Percentiles rank a stretch among this genome's conserved stretches.
Evolutionary conservation across 2,329 filamentous ascomycete genomes (phyloP).

Genomic region (Bipolaris victoriae): DNA sequence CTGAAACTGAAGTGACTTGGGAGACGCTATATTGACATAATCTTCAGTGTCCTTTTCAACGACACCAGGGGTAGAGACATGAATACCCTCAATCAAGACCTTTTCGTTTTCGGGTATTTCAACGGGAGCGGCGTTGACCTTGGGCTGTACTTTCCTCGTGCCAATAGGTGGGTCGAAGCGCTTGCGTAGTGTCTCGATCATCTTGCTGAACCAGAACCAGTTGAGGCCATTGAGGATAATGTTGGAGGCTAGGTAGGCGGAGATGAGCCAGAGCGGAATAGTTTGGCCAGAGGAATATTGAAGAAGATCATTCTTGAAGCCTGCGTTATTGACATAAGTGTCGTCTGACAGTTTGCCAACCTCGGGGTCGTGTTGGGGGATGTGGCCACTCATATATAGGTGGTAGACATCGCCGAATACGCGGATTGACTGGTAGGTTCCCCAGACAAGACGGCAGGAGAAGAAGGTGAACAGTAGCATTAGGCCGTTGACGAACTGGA

Average conservation of each 20-base stretch:
- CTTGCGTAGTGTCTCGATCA: slow-evolving; percentile 80
- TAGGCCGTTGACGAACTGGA: slow-evolving; percentile 80
- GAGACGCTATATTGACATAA: slow-evolving; percentile 22
- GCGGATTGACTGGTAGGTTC: slow-evolving; percentile 70
- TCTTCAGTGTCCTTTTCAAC: slow-evolving; percentile 26
- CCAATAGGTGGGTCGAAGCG: slow-evolving; percentile 68
- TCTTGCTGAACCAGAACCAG: slow-evolving; percentile 86
- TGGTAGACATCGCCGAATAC: slow-evolving; percentile 71
- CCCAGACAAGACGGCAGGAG: slow-evolving; percentile 76
- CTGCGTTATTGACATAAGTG: slow-evolving; percentile 22
- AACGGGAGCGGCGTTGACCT: slow-evolving; percentile 21
- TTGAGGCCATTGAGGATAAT: slow-evolving; percentile 76
- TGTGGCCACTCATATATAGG: slow-evolving; percentile 42
- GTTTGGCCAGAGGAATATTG: slow-evolving; percentile 52
- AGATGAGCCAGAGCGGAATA: slow-evolving; percentile 73
- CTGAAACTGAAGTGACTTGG: slow-evolving; percentile 26
- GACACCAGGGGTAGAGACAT: slow-evolving; percentile 39
- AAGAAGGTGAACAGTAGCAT: slow-evolving; percentile 76
- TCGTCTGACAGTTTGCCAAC: slow-evolving; percentile 36
- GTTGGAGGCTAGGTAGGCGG: slow-evolving; percentile 72
- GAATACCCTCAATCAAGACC: slow-evolving; percentile 43
- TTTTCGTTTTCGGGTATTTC: slow-evolving; percentile 34
- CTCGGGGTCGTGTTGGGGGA: slow-evolving; percentile 36
- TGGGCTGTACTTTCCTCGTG: slow-evolving; percentile 41
- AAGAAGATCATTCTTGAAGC: slow-evolving; percentile 54